Percentiles rank a stretch among this genome's conserved stretches.
phyloP scores from a whole-genome alignment of 495 filamentous ascomycete genomes.

The Penicillium flavigenum region DNA sequence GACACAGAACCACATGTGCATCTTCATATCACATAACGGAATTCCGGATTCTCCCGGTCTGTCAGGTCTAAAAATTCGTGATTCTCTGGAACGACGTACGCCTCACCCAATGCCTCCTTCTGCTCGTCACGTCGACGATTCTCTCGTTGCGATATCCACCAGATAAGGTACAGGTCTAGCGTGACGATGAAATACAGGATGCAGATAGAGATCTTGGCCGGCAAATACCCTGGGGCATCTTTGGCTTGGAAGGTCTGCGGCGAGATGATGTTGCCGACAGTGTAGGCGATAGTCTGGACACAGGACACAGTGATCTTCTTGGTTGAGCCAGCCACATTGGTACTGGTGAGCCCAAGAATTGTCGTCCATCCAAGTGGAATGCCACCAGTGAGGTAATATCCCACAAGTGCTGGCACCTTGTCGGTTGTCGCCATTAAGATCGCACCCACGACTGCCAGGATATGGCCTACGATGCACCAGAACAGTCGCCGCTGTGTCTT shows the following conservation, averaged over 20 bases:
- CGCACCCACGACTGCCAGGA: conserved; percentile 49
- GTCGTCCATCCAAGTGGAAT: conserved; percentile 48
- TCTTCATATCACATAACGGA: conserved; percentile 8
- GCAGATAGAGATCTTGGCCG: conserved; percentile 60
- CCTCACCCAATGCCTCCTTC: conserved; percentile 39
- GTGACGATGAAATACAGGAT: conserved; percentile 53
- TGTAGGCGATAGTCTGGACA: conserved; percentile 59
- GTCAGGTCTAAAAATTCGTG: conserved; percentile 57
- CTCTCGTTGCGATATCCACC: conserved; percentile 33
- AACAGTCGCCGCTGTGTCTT: conserved; percentile 35
- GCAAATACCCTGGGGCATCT: conserved; percentile 55
- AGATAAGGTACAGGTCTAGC: conserved; percentile 45
- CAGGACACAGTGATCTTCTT: conserved; percentile 66
- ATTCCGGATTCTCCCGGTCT: conserved; percentile 35
- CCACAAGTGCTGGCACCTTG: conserved; percentile 31
- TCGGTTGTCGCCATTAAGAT: conserved; percentile 49
- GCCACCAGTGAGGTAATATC: conserved; percentile 49
- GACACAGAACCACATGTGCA: too few relatives aligned
- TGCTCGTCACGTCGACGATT: conserved; percentile 43
- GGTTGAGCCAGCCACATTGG: conserved; percentile 52
- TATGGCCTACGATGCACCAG: conserved; percentile 25
- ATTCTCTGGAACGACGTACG: conserved; percentile 36
- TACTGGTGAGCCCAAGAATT: conserved; percentile 48
- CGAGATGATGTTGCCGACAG: conserved; percentile 54
- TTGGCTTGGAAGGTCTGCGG: conserved; percentile 50